Base-by-base conservation (phyloP, 2,329 filamentous ascomycete genomes). In the Fusarium sp. region DNA sequence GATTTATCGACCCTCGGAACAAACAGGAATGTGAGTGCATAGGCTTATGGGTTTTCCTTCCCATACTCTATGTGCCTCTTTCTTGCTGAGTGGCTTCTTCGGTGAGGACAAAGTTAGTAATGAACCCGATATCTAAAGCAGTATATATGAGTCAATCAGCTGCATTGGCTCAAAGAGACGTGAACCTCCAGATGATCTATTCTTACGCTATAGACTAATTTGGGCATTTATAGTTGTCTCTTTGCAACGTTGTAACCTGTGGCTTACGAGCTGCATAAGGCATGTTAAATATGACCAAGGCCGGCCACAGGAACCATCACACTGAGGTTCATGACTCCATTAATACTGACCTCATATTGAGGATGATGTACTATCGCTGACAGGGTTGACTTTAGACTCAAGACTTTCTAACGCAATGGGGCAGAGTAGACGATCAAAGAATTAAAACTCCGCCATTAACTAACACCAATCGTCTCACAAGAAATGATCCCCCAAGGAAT, bases 371-470 rank as follows among this genome's bases (percentile, higher is more conserved):
- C 19, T 23, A 25, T 28, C 7, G 11, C 10, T 48, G 37, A 39
- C 25, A 30, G 18, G 34, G 18, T 54, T 34, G 13, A 7, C 25
- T 39, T n/a, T 13, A 44, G 6, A 26, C 23, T n/a, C n/a, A 39
- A 43, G 28, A 31, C 23, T 55, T 45, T 18, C 58, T 63, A 69
- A 67, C 66, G 55, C 61, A 44, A 67, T 69, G 31, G 23, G 60
- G 65, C 25, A 62, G 43, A 46, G 37, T 69, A 69, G n/a, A 69
- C 65, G 66, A 69, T n/a, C 37, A 54, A 28, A 53, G 23, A 21
- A 28, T 9, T 39, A 52, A 52, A 51, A 61, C 48, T 65, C 62
- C 62, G 62, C 42, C 51, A 28, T 42, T 16, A 48, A 39, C 10
- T 31, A 43, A 58, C 28, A 7, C 55, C 56, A 52, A 65, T 62